A percentile compares a stretch with the other conserved stretches of the same genome.
phyloP scores from a whole-genome alignment of 2,329 filamentous ascomycete genomes.

The Trichoderma sp. region DNA sequence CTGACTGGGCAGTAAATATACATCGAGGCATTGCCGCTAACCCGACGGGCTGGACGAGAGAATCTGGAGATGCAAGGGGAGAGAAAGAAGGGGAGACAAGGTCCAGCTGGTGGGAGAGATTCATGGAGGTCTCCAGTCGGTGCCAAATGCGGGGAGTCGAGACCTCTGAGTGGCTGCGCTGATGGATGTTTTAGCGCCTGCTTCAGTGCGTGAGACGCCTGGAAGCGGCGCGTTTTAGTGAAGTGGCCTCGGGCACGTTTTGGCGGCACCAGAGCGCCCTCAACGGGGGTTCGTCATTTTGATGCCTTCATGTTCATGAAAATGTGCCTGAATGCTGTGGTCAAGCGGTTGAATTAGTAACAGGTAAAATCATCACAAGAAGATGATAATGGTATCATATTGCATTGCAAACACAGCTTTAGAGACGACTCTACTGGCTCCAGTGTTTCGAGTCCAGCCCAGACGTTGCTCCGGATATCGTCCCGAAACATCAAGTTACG shows the following conservation, averaged over 20 bases:
- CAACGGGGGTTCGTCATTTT: neutral
- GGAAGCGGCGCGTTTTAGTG: constrained; percentile 6
- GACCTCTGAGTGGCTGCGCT: neutral
- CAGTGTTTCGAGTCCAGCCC: too few relatives aligned
- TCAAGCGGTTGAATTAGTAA: too few relatives aligned
- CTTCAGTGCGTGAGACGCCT: neutral
- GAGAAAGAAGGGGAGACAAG: neutral
- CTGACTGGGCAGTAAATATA: neutral
- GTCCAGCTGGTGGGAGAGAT: neutral
- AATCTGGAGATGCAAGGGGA: constrained; percentile 5
- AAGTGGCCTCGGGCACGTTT: constrained; percentile 3
- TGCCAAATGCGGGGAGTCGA: neutral
- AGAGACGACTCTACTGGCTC: too few relatives aligned
- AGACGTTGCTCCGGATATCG: too few relatives aligned
- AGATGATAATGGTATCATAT: too few relatives aligned
- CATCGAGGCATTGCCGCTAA: neutral
- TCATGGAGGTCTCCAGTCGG: neutral
- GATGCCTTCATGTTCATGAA: too few relatives aligned
- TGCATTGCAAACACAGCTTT: too few relatives aligned
- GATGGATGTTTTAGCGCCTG: constrained; percentile 13
- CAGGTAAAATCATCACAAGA: too few relatives aligned
- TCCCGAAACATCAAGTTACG: too few relatives aligned
- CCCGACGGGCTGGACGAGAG: neutral
- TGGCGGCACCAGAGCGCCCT: neutral
- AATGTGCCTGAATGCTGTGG: too few relatives aligned